Percentiles rank a stretch among this genome's conserved stretches.
These are phyloP conservation scores for Aspergillus neotritici DNA, from an alignment of 2,329 filamentous ascomycete genomes.

Conservation along the genomic window DNA sequence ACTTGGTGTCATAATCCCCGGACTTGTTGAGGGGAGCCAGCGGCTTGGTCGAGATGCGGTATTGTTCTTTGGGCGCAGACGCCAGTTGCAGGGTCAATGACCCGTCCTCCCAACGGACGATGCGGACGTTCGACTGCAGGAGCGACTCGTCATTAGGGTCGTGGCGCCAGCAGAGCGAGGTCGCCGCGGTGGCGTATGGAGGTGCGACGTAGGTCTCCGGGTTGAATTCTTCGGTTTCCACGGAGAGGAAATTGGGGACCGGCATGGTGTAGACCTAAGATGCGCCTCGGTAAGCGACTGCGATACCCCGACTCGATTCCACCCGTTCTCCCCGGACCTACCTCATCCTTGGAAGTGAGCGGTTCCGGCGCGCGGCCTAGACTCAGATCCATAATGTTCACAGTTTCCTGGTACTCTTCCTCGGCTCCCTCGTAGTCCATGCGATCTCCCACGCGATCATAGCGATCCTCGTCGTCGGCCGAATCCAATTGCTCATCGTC, in stretches of 20 bases:
- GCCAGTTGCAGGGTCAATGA: slow-evolving; percentile 61
- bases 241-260: slow-evolving; percentile 57
- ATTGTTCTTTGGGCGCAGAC: slow-evolving; percentile 56
- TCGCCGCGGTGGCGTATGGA: slow-evolving; percentile 58
- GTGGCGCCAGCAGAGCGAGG: slow-evolving; percentile 60
- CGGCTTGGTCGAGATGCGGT: slow-evolving; percentile 53
- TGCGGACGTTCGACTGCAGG: slow-evolving; percentile 60
- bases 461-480: slow-evolving; percentile 55
- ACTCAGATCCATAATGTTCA: slow-evolving; percentile 51
- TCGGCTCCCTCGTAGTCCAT: slow-evolving; percentile 42
- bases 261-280: slow-evolving; percentile 56
- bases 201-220: slow-evolving; percentile 57
- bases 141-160: slow-evolving; percentile 53
- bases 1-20: slow-evolving; percentile 47
- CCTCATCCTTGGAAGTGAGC: slow-evolving; percentile 42
- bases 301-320: no score
- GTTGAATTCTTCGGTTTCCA: slow-evolving; percentile 58
- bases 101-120: slow-evolving; percentile 63
- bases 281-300: slow-evolving; percentile 1
- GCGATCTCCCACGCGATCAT: slow-evolving; percentile 46
- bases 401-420: slow-evolving; percentile 41
- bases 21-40: slow-evolving; percentile 53
- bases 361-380: slow-evolving; percentile 55
- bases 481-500: slow-evolving; percentile 61
- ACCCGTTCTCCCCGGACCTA: slow-evolving; percentile 13